Percentiles rank a stretch among this genome's conserved stretches.
Conservation (phyloP, 306 rosid genomes). For the Bauhinia variegata region DNA sequence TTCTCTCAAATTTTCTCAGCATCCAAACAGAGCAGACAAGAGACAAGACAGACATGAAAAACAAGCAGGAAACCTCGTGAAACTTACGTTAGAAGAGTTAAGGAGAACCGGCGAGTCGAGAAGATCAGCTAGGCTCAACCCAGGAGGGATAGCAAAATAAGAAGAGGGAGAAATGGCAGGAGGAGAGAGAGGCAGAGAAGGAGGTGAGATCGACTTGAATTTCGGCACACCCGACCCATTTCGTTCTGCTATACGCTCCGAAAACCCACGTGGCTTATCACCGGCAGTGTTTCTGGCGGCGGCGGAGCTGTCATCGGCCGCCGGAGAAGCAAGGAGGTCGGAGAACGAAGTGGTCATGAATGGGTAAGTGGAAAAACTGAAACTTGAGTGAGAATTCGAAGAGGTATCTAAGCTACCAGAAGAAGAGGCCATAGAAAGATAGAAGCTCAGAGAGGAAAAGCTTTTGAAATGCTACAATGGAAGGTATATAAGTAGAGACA, state of each 20-base stretch:
- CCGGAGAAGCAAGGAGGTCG: conserved; percentile 60
- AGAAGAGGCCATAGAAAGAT: conserved; percentile 49
- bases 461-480: conserved; percentile 14
- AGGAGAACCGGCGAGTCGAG: conserved; percentile 91
- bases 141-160: conserved; percentile 73
- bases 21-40: neutral
- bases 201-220: conserved; percentile 83
- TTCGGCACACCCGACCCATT: conserved; percentile 70
- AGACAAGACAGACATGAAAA: neutral
- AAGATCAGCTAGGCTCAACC: conserved; percentile 80
- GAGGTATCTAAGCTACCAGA: conserved; percentile 71
- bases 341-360: conserved; percentile 83
- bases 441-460: neutral
- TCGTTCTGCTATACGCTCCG: conserved; percentile 57
- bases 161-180: conserved; percentile 74
- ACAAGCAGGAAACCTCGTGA: neutral
- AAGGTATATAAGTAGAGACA: neutral
- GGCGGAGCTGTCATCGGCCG: conserved; percentile 17
- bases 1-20: neutral
- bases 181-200: conserved; percentile 80
- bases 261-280: conserved; percentile 38
- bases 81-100: conserved; percentile 65
- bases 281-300: conserved; percentile 1
- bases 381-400: conserved; percentile 51
- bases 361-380: conserved; percentile 67